Percentiles rank a stretch among this genome's conserved stretches.
Evolutionary conservation across 805 yeast species (phyloP).

Genomic region (Kazachstania viticola): DNA sequence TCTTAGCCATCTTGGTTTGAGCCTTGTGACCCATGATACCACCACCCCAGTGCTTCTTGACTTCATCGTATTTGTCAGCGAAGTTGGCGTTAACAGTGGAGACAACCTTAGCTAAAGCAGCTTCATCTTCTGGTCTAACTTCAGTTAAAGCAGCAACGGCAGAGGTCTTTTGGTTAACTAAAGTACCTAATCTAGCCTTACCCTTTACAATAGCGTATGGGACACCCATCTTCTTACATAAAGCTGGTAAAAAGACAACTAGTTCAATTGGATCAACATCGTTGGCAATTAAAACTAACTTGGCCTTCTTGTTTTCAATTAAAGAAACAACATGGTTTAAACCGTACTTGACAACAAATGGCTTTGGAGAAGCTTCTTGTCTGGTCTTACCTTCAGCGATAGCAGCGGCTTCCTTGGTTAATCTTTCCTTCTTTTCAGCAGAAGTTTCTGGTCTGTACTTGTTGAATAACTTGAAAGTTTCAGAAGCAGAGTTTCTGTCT

Average conservation of each 20-base stretch:
- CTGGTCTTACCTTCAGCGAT: slow-evolving; percentile 96
- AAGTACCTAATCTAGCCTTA: slow-evolving; percentile 95
- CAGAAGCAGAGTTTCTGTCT: slow-evolving; percentile 98
- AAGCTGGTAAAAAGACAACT: slow-evolving; percentile 94
- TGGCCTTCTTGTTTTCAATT: slow-evolving; percentile 97
- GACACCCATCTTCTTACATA: slow-evolving; percentile 98
- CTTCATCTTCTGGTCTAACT: slow-evolving; percentile 88
- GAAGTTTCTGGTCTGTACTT: slow-evolving; percentile 98
- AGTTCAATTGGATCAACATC: slow-evolving; percentile 99
- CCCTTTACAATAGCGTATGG: slow-evolving; percentile 98
- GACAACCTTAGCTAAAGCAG: slow-evolving; percentile 72
- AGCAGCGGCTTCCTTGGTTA: slow-evolving; percentile 97
- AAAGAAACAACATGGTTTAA: slow-evolving; percentile 97
- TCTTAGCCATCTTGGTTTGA: slow-evolving; percentile 71
- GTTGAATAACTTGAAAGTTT: slow-evolving; percentile 93
- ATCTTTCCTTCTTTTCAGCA: slow-evolving; percentile 98
- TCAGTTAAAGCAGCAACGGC: slow-evolving; percentile 96
- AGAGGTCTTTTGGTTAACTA: slow-evolving; percentile 95
- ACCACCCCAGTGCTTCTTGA: slow-evolving; percentile 99
- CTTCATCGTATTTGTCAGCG: slow-evolving; percentile 85
- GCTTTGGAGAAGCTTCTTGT: slow-evolving; percentile 94
- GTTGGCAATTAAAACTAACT: slow-evolving; percentile 93
- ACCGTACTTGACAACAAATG: slow-evolving; percentile 95
- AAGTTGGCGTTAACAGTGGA: slow-evolving; percentile 92
- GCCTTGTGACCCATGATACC: slow-evolving; percentile 96